These are phyloP conservation scores for Pyrenochaeta sp. DNA, from an alignment of 2,329 filamentous ascomycete species.

Conservation along the genomic window DNA sequence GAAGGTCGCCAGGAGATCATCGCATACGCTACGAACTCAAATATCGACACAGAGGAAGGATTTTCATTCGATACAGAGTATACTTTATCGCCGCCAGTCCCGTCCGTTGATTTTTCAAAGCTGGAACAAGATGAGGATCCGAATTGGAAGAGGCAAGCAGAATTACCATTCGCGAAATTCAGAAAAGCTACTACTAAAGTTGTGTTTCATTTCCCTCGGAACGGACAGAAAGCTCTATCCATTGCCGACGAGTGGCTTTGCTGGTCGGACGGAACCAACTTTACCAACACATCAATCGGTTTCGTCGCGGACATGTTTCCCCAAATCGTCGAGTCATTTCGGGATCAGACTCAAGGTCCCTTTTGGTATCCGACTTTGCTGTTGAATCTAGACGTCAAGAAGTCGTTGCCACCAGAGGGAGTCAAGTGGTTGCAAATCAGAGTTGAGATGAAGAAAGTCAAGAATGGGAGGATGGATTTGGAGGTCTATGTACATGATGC, in stretches of 20 bases:
- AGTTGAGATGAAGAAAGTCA: constrained; percentile 70
- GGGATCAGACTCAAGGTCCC: constrained; percentile 41
- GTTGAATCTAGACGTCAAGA: constrained; percentile 81
- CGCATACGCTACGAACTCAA: constrained; percentile 71
- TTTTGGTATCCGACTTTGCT: constrained; percentile 81
- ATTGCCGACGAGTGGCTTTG: constrained; percentile 73
- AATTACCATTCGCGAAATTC: constrained; percentile 57
- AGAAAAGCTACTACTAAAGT: constrained; percentile 61
- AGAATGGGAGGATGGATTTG: constrained; percentile 77
- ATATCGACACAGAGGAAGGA: constrained; percentile 67
- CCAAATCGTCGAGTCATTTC: constrained; percentile 65
- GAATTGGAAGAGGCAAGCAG: constrained; percentile 56
- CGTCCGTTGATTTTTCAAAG: constrained; percentile 53
- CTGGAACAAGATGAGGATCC: constrained; percentile 56
- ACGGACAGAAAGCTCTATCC: constrained; percentile 51
- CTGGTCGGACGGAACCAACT: constrained; percentile 66
- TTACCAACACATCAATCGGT: constrained; percentile 70
- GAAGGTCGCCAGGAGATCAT: constrained; percentile 67
- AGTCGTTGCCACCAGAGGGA: constrained; percentile 70
- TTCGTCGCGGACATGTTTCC: constrained; percentile 76
- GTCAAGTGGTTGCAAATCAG: constrained; percentile 77
- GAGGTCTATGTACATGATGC: constrained; percentile 74
- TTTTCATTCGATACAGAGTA: constrained; percentile 65
- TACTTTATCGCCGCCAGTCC: constrained; percentile 57
- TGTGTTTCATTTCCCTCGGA: constrained; percentile 61